Conservation (phyloP, 805 yeast species). For the Kodamaea jinghongensis region DNA sequence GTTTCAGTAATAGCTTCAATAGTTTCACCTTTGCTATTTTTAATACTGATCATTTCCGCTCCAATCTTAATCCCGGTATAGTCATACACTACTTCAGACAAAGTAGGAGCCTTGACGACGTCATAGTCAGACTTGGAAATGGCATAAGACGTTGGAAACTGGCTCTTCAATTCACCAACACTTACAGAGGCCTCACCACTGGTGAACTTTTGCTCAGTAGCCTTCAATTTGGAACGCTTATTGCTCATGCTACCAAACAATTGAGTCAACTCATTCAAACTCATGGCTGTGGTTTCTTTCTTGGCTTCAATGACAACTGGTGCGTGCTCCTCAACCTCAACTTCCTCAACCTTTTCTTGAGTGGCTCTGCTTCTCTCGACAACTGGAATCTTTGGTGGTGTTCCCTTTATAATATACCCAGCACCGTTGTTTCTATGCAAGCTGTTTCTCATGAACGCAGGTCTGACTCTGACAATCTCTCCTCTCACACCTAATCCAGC, state of each 20-base stretch:
- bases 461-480: constrained; percentile 69
- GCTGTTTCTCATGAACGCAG: constrained; percentile 79
- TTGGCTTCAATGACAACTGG: not conserved
- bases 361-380: constrained; percentile 21
- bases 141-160: constrained; percentile 24
- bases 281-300: constrained; percentile 24
- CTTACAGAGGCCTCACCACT: constrained; percentile 21
- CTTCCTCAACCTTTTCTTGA: constrained; percentile 8
- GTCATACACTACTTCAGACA: constrained; percentile 24
- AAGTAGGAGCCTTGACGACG: constrained; percentile 27
- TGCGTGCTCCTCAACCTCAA: constrained; percentile 1
- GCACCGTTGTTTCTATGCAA: constrained; percentile 75
- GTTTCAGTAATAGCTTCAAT: constrained; percentile 19
- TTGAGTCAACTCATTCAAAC: constrained; percentile 37
- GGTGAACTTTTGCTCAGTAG: constrained; percentile 12
- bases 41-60: constrained; percentile 19
- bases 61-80: constrained; percentile 34
- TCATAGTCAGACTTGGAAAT: constrained; percentile 14
- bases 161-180: constrained; percentile 30
- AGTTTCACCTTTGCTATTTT: constrained; percentile 6
- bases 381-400: constrained; percentile 42
- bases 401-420: constrained; percentile 48
- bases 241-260: constrained; percentile 30
- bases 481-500: constrained; percentile 66
- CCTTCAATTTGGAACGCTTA: constrained; percentile 5